Evolutionary conservation across 1,139 yeast genomes (phyloP).

Genomic region (Suhomyces bribrorum): DNA sequence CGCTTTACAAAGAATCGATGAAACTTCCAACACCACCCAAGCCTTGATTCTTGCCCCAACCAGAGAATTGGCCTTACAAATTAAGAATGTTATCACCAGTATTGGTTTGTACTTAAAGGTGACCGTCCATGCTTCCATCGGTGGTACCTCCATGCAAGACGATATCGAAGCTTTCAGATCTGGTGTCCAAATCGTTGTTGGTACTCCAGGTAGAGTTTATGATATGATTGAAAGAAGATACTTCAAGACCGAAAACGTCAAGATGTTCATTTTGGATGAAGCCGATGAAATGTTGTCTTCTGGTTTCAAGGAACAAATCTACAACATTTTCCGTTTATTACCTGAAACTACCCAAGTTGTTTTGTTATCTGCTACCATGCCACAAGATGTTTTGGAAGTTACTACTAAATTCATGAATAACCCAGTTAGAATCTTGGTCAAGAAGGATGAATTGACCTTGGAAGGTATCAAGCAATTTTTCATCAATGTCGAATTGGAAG

Average conservation of each 20-base stretch:
- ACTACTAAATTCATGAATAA: constrained; percentile 96
- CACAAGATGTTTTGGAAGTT: constrained; percentile 93
- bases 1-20: constrained; percentile 91
- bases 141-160: constrained; percentile 92
- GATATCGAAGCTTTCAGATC: constrained; percentile 90
- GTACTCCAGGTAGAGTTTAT: constrained; percentile 98
- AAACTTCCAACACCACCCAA: constrained; percentile 74
- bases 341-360: constrained; percentile 97
- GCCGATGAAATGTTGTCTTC: constrained; percentile 98
- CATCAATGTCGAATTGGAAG: constrained; percentile 92
- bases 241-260: constrained; percentile 84
- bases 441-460: constrained; percentile 96
- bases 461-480: constrained; percentile 98
- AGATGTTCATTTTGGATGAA: constrained; percentile 98
- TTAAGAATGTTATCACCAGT: constrained; percentile 92
- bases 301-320: constrained; percentile 97
- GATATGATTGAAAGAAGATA: constrained; percentile 96
- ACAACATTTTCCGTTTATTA: constrained; percentile 91
- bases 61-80: constrained; percentile 97
- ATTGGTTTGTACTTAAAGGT: constrained; percentile 93
- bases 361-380: constrained; percentile 96
- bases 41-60: constrained; percentile 98
- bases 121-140: constrained; percentile 96
- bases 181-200: constrained; percentile 96
- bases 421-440: constrained; percentile 95